Conservation (phyloP, 2,329 filamentous ascomycete genomes). For the Calonectria crousiana region DNA sequence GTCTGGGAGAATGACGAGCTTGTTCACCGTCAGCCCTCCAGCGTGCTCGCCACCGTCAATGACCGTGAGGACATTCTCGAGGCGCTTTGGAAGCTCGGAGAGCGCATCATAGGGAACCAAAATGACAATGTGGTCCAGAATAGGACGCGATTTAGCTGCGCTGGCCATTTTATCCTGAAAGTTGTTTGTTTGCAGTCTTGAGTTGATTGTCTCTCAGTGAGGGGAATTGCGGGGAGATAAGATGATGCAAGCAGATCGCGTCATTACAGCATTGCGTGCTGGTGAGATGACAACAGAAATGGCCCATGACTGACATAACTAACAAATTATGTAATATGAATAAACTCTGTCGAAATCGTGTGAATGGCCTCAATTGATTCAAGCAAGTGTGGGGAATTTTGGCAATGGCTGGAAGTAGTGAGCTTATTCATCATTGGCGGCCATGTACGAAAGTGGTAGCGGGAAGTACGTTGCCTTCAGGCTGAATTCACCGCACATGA, state of each 20-base stretch:
- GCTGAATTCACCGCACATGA: background rate
- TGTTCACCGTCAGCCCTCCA: constrained; percentile 71
- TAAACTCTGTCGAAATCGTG: background rate
- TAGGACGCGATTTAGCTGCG: constrained; percentile 36
- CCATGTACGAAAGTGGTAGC: background rate
- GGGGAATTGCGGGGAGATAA: constrained; percentile 10
- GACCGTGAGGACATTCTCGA: constrained; percentile 68
- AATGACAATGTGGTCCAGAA: constrained; percentile 74
- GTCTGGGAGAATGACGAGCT: constrained; percentile 71
- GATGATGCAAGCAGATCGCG: constrained; percentile 16
- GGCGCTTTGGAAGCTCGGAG: constrained; percentile 59
- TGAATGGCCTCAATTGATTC: background rate
- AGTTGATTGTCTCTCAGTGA: constrained; percentile 3
- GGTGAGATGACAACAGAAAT: background rate
- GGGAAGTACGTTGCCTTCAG: background rate
- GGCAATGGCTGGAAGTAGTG: background rate
- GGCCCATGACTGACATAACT: background rate
- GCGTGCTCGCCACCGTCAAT: constrained; percentile 72
- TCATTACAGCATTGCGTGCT: constrained; percentile 23
- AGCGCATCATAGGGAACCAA: constrained; percentile 67
- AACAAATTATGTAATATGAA: background rate
- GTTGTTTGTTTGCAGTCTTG: constrained; percentile 1
- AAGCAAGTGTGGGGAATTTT: background rate
- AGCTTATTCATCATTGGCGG: background rate
- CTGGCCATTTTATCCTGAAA: constrained; percentile 20